These are phyloP conservation scores for Albugo laibachii DNA, from an alignment of 352 stramenopile genomes.

Conservation along the genomic window DNA sequence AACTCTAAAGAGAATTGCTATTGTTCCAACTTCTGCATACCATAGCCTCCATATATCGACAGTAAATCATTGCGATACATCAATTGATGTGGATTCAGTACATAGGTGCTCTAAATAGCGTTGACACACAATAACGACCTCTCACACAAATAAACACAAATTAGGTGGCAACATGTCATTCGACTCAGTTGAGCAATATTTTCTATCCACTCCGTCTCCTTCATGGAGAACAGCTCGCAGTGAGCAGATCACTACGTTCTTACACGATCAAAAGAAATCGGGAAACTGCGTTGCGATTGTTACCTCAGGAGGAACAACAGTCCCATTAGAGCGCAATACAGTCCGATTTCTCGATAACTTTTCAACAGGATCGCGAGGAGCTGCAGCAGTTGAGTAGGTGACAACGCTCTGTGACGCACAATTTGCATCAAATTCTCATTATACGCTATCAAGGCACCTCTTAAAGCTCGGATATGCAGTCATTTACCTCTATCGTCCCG, in stretches of 20 bases:
- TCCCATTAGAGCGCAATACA: slow-evolving; percentile 87
- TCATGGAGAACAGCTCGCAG: slow-evolving; percentile 14
- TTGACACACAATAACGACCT: too few species aligned
- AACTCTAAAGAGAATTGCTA: too few species aligned
- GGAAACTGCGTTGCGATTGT: slow-evolving; percentile 83
- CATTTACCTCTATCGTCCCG: slow-evolving; percentile 87
- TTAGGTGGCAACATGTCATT: too few species aligned
- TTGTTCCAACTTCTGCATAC: too few species aligned
- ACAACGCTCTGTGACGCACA: background rate
- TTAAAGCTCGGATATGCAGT: slow-evolving; percentile 88
- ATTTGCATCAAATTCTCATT: slow-evolving; percentile 12
- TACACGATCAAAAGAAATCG: slow-evolving; percentile 36
- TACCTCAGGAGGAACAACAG: slow-evolving; percentile 89
- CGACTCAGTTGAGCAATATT: slow-evolving; percentile 16
- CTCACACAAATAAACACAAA: too few species aligned
- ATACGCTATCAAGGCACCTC: slow-evolving; percentile 45
- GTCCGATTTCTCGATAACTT: slow-evolving; percentile 98
- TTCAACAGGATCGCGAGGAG: slow-evolving; percentile 83
- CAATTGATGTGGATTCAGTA: too few species aligned
- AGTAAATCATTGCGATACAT: too few species aligned
- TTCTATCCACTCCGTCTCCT: slow-evolving; percentile 22
- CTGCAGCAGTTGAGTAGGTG: slow-evolving; percentile 47
- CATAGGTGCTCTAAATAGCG: too few species aligned
- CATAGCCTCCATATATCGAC: too few species aligned
- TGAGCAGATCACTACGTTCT: slow-evolving; percentile 28